Conservation (phyloP, 2,329 filamentous ascomycete genomes). For the Exophiala dermatitidis region DNA sequence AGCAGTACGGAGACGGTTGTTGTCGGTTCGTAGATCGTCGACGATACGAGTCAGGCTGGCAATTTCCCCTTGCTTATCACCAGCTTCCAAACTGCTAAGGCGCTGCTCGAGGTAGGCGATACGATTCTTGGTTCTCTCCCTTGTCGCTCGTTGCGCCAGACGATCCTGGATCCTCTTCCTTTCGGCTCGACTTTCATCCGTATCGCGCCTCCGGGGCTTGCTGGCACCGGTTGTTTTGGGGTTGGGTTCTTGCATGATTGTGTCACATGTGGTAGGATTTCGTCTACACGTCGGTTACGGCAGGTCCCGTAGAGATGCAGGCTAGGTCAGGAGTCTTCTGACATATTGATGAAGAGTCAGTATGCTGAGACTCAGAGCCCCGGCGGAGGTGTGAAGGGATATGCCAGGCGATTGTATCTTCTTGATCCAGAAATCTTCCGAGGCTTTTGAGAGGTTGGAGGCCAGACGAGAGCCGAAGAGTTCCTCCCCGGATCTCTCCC, state of each 20-base stretch:
- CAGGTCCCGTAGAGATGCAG: no score
- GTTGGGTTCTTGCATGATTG: slow-evolving; percentile 5
- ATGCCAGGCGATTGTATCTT: no score
- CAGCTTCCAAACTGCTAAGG: slow-evolving; percentile 19
- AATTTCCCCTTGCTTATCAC: slow-evolving; percentile 16
- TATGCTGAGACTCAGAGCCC: no score
- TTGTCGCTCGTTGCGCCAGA: slow-evolving; percentile 26
- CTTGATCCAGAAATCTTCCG: no score
- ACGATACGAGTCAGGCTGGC: slow-evolving; percentile 18
- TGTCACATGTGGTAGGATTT: no score
- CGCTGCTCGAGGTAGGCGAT: slow-evolving; percentile 22
- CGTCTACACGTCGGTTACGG: no score
- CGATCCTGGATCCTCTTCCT: slow-evolving; percentile 24
- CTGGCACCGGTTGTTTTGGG: not conserved
- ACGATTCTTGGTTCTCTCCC: slow-evolving; percentile 26
- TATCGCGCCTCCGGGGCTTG: slow-evolving; percentile 10
- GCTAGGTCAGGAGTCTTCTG: no score
- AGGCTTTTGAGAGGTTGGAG: no score
- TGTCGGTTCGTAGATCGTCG: slow-evolving; percentile 18
- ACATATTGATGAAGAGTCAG: no score
- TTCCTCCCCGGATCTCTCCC: no score
- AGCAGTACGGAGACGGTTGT: slow-evolving; percentile 18
- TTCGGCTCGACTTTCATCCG: slow-evolving; percentile 17
- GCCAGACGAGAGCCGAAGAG: no score
- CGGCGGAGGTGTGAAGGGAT: no score